Base-by-base conservation (phyloP, 257 asterid species). In the Penstemon davidsonii region DNA sequence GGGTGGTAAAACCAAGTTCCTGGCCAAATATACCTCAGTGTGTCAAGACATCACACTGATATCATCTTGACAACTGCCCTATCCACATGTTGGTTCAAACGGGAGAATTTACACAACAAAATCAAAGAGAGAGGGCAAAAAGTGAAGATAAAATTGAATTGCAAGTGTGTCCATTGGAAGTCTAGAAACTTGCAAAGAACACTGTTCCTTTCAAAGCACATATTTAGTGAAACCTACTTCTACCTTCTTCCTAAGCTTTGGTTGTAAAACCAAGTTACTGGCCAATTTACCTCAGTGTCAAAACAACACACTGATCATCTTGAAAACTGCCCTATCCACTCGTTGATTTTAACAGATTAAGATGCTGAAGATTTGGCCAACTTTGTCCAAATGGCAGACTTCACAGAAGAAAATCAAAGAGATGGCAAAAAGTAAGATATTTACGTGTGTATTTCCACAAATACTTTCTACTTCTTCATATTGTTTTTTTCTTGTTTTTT, bases 81-180 rank as follows among this genome's bases (percentile, higher is more conserved):
- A 25, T 25, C 33, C 33, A 25, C 33, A 25, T 25, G 33, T 25
- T 25, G 33, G 33, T 25, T 25, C 33, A 25, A 25, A 25, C 33
- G 33, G 33, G 33, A 25, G 33, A 25, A 25, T 25, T 25, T 25
- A 25, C 33, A 25, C 33, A 25, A 25, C 33, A 25, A 25, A 25
- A 25, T 2, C 33, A 25, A 25, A 25, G 33, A 25, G 33, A 25
- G 33, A 1, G 33, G 33, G 33, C 33, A 25, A 25, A 25, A 25
- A 25, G 33, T 25, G 33, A 25, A 25, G 98, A 82, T 91, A 91
- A 69, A 86, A 88, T 68, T 85, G 95, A 71, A 77, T 55, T 38
- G 73, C 75, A 38, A 93, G 78, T 63, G 95, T 85, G 74, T 88
- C 96, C 85, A 75, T 81, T 67, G 87, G 82, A 76, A 88, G 90